These are phyloP conservation scores for Fusarium acutatum DNA, from an alignment of 2,329 filamentous ascomycete genomes.

Conservation along the genomic window DNA sequence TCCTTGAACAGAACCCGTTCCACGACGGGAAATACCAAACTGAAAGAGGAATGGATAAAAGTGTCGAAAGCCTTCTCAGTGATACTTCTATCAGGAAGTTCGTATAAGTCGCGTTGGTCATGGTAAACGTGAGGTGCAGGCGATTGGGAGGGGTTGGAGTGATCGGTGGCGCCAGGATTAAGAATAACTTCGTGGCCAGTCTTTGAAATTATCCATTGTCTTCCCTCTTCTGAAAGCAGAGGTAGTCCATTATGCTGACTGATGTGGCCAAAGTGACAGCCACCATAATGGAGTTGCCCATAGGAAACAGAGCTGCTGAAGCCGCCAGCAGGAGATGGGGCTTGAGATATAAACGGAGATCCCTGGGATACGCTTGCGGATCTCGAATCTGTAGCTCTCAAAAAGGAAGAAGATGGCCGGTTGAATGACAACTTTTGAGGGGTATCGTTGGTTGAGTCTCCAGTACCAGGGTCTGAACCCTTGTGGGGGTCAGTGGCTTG, in stretches of 20 bases:
- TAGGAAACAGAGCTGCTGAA: constrained; percentile 26
- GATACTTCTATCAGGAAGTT: constrained; percentile 35
- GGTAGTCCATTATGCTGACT: constrained; percentile 39
- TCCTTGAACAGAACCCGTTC: constrained; percentile 56
- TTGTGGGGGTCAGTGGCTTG: neutral
- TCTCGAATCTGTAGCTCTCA: neutral
- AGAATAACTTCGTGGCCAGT: constrained; percentile 24
- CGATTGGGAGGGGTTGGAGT: neutral
- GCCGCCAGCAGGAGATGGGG: neutral
- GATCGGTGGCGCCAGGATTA: neutral
- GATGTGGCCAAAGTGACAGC: constrained; percentile 36
- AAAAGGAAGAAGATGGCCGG: neutral
- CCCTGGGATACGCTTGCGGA: neutral
- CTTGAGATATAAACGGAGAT: neutral
- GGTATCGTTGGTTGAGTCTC: neutral
- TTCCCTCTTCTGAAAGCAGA: constrained; percentile 31
- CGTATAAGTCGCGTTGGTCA: constrained; percentile 1
- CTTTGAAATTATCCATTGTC: constrained; percentile 28
- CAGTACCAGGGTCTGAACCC: neutral
- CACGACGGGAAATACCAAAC: constrained; percentile 58
- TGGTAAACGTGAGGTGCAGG: neutral
- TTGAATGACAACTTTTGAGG: neutral
- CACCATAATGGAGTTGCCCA: constrained; percentile 37
- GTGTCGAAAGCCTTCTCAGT: constrained; percentile 39
- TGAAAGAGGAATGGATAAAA: constrained; percentile 47